These are phyloP conservation scores for Nidularia sp. DNA, from an alignment of 768 basidiomycete species.

Conservation along the genomic window DNA sequence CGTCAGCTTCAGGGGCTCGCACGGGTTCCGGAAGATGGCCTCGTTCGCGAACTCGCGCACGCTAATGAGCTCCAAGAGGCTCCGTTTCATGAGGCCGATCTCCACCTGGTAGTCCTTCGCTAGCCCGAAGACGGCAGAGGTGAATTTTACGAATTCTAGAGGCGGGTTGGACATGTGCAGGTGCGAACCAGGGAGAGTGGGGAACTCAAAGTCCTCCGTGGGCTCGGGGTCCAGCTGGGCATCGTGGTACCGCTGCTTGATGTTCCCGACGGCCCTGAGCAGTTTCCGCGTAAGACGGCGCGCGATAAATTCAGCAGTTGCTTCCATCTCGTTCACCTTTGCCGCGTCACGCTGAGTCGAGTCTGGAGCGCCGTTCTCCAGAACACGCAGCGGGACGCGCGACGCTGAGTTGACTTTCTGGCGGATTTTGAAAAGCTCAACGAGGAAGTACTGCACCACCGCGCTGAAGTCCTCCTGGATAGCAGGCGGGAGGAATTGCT, in stretches of 20 bases:
- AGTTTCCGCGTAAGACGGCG: slow-evolving; percentile 79
- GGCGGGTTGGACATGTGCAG: slow-evolving; percentile 74
- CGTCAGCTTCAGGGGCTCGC: slow-evolving; percentile 78
- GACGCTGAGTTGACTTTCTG: slow-evolving; percentile 55
- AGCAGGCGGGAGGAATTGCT: slow-evolving; percentile 79
- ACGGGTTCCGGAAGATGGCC: slow-evolving; percentile 87
- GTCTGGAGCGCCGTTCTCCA: slow-evolving; percentile 62
- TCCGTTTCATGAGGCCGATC: slow-evolving; percentile 84
- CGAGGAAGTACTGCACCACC: slow-evolving; percentile 77
- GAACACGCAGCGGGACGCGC: slow-evolving; percentile 68
- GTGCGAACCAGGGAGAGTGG: slow-evolving; percentile 82
- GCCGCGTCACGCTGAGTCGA: slow-evolving; percentile 60
- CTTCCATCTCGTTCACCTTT: slow-evolving; percentile 67
- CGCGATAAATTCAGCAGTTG: slow-evolving; percentile 70
- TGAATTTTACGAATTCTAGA: slow-evolving; percentile 86
- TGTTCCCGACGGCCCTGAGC: slow-evolving; percentile 61
- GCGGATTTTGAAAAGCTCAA: slow-evolving; percentile 76
- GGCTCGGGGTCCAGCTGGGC: slow-evolving; percentile 51
- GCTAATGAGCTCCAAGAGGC: slow-evolving; percentile 81
- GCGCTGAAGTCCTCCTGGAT: slow-evolving; percentile 74
- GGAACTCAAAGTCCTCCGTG: slow-evolving; percentile 69
- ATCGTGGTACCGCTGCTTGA: slow-evolving; percentile 58
- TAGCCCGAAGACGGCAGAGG: slow-evolving; percentile 77
- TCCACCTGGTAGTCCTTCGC: slow-evolving; percentile 83
- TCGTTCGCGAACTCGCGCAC: slow-evolving; percentile 84